A percentile compares a stretch with the other conserved stretches of the same genome.
Conservation (phyloP, 257 asterid genomes). For the Henckelia pumila region DNA sequence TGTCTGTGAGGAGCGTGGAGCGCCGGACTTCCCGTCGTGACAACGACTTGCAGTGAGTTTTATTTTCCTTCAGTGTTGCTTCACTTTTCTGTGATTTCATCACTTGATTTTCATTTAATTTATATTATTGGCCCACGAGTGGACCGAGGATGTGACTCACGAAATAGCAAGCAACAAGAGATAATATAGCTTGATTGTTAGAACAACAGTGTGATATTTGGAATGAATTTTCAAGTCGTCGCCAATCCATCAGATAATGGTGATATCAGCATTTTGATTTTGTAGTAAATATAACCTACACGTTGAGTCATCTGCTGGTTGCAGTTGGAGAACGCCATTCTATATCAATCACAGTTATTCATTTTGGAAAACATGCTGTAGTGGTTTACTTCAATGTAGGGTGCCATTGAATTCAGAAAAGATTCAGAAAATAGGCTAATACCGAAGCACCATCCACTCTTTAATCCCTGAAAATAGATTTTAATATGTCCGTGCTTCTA, state of each 20-base stretch:
- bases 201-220: neutral
- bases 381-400: neutral
- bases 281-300: neutral
- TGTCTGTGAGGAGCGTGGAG: constrained; percentile 82
- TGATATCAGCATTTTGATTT: neutral
- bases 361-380: neutral
- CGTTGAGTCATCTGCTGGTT: neutral
- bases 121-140: neutral
- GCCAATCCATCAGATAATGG: neutral
- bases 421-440: neutral
- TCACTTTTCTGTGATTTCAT: constrained; percentile 2
- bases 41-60: constrained; percentile 86
- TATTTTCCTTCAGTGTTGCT: constrained; percentile 22
- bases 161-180: neutral
- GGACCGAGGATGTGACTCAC: neutral
- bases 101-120: neutral
- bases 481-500: neutral
- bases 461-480: neutral
- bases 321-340: neutral
- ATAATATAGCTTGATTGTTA: neutral
- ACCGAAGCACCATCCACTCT: neutral
- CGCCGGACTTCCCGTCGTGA: constrained; percentile 77
- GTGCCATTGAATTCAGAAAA: neutral
- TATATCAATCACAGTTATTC: neutral
- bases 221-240: neutral